Base-by-base conservation (phyloP, 441 rosid species). In the Biscutella laevigata region DNA sequence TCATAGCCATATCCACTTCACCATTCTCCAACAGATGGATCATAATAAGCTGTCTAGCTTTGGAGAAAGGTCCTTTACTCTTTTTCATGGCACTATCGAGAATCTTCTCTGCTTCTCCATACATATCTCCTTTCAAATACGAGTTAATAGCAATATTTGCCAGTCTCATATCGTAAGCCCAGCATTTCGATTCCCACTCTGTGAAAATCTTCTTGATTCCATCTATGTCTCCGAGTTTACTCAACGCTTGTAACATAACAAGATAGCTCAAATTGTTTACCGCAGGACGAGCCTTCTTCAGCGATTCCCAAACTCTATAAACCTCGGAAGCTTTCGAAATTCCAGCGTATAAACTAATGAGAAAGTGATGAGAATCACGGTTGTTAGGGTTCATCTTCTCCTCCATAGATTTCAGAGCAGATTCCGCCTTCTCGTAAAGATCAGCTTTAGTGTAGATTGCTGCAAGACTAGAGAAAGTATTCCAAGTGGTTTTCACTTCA, bases 311-410 rank as follows among this genome's bases (percentile, higher is more conserved):
- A 3, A 80, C 75, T 24, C 95, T 64, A 16, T 71, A 49, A 9
- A 84, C 92, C 74, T 79, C 89, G 0, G 51, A 46, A 7, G 42
- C 67, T 58, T 90, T 81, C 10, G 72, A 62, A 10, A 73, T 75
- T 10, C 76, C 66, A 3, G 82, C 74, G 45, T 84, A 87, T 50
- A 87, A 41, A 38, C 77, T 81, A 14, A 87, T 76, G 59, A 90
- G 78, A 57, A 60, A 87, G 71, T 79, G 95, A 56, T 84, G 81
- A 1, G 82, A 67, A 40, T 84, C 78, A 0, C 92, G 90, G 44
- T 73, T 44, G 2, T 17, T 62, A 24, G 64, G 71, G 4, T 61
- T 71, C 70, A 69, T 69, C 59, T 61, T 67, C 25, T 53, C 67
- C 81, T 86, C 95, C 36, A 78, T 22, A 53, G 67, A 74, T 61